phyloP scores from a whole-genome alignment of 306 rosid species.

The Boehmeria nivea region DNA sequence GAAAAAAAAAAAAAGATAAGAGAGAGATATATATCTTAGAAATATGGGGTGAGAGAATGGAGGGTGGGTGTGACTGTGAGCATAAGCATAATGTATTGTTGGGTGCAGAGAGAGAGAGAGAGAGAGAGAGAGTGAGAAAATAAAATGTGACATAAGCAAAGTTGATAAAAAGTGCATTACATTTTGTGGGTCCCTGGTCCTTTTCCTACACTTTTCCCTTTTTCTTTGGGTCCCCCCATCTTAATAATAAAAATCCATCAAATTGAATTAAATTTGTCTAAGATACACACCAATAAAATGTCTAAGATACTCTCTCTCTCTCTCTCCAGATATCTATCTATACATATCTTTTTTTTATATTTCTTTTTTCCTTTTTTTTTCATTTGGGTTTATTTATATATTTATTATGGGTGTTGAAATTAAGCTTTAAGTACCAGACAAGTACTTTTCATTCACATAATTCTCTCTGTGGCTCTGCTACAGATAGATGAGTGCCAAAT shows the following conservation, averaged over 20 bases:
- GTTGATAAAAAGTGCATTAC: slow-evolving; percentile 58
- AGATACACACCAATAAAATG: too few relatives aligned
- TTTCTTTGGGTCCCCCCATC: slow-evolving; percentile 29
- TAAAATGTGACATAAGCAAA: slow-evolving; percentile 40
- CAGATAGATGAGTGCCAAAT: too few relatives aligned
- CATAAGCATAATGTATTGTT: slow-evolving; percentile 33
- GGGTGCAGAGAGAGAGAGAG: slow-evolving; percentile 1
- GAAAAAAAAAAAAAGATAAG: slow-evolving; percentile 7
- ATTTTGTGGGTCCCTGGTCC: slow-evolving; percentile 53
- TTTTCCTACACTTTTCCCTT: slow-evolving; percentile 42
- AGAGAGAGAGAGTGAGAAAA: slow-evolving; percentile 1
- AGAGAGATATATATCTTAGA: slow-evolving; percentile 36
- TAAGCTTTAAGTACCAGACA: background rate
- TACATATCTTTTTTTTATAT: too few relatives aligned
- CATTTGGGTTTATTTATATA: background rate
- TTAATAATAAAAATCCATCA: background rate
- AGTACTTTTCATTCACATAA: background rate
- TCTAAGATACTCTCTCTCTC: too few relatives aligned
- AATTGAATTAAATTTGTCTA: too few relatives aligned
- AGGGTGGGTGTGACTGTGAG: slow-evolving; percentile 43
- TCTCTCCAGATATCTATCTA: too few relatives aligned
- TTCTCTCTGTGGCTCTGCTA: too few relatives aligned
- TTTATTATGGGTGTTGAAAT: background rate
- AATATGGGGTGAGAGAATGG: slow-evolving; percentile 32
- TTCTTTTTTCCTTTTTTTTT: background rate